phyloP scores from a whole-genome alignment of 805 yeast species.

The Candida chauliodis region DNA sequence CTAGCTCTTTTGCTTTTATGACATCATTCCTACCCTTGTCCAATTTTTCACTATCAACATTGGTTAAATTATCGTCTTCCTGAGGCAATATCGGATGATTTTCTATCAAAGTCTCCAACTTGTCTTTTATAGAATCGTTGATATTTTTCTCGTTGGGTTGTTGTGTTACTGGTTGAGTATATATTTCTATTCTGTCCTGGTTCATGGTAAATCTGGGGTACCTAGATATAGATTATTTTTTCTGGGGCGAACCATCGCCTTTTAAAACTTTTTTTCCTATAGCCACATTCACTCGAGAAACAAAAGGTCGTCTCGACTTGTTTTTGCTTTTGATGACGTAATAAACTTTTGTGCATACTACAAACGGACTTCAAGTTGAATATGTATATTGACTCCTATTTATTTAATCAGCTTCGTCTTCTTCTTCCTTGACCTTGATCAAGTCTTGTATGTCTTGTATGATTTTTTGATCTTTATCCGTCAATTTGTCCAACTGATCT shows the following conservation, averaged over 20 bases:
- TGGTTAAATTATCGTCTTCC: slow-evolving; percentile 3
- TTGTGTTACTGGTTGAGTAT: slow-evolving; percentile 21
- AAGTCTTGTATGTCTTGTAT: slow-evolving; percentile 46
- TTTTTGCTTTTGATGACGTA: slow-evolving; percentile 4
- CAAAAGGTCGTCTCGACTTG: no score
- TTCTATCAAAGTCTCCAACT: slow-evolving; percentile 23
- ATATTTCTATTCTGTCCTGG: slow-evolving; percentile 19
- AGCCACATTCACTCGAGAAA: background rate
- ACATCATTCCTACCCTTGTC: background rate
- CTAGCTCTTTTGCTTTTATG: slow-evolving; percentile 1
- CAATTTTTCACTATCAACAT: slow-evolving; percentile 3
- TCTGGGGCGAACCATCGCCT: background rate
- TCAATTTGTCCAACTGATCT: slow-evolving; percentile 54
- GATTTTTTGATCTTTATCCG: slow-evolving; percentile 54
- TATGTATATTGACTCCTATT: no score
- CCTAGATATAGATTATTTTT: no score
- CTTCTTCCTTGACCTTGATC: slow-evolving; percentile 36
- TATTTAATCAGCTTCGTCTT: slow-evolving; percentile 13
- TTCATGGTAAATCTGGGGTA: slow-evolving; percentile 1
- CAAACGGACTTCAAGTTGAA: background rate
- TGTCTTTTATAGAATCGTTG: slow-evolving; percentile 18
- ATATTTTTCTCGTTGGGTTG: slow-evolving; percentile 6
- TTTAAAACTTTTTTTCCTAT: background rate
- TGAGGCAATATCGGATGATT: slow-evolving; percentile 14
- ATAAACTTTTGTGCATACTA: background rate